Base-by-base conservation (phyloP, 139 green algal genomes). In the Tetraselmis striata region DNA sequence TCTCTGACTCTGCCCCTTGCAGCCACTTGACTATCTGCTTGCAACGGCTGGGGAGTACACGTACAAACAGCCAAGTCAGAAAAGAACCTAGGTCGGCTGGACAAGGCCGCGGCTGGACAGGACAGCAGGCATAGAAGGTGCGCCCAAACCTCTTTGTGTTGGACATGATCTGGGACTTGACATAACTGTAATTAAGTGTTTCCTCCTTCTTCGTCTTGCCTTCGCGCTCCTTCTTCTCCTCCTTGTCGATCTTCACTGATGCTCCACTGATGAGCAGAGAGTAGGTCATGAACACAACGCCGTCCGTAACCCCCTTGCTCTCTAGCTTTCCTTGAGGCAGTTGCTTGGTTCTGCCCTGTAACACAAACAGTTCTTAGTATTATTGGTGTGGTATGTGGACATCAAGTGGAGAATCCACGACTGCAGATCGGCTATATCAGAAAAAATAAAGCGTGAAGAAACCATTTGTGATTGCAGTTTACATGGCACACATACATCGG, bases 251-350 rank as follows among this genome's bases (percentile, higher is more conserved):
- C n/a, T n/a, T n/a, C n/a, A n/a, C n/a, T n/a, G n/a, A n/a, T n/a
- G 22, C 76, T 11, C 28, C 76, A 2, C 45, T 22, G 31, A 82
- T 86, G 0, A 93, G 86, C 59, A 90, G 82, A 1, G 82, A 88
- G 86, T 93, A 95, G 30, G 92, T 95, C 23, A 95, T 80, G 83
- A 97, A 97, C 23, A 96, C 77, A 5, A 95, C 92, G 5, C 92
- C 93, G 11, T 90, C 81, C 23, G 84, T 79, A 26, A 82, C 86
- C 58, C 84, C 58, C 31, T 89, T 82, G 2, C 78, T 5, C 45
- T 67, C 77, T n/a, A 92, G 82, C 23, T 82, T 81, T 31, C 82
- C 88, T 2, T 88, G 81, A 2, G 89, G 89, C 74, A 93, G 77
- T 0, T 91, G 83, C 23, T 83, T 31, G 30, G 32, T 67, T 0